These are phyloP conservation scores for Pythium volutum DNA, from an alignment of 352 stramenopile genomes.

Conservation along the genomic window DNA sequence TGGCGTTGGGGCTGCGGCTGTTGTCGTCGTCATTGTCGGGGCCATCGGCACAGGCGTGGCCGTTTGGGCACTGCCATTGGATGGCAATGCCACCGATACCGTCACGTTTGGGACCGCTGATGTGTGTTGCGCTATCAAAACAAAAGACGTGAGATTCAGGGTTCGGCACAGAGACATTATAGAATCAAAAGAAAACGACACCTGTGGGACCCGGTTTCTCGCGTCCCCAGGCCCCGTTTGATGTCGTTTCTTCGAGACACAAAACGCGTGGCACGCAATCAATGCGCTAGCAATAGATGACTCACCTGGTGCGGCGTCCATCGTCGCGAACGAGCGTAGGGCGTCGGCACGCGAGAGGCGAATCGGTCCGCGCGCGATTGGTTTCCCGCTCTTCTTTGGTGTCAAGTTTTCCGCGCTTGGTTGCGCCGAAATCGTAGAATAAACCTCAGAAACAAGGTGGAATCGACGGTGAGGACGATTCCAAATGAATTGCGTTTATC, in stretches of 20 bases:
- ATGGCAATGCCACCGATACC: not conserved
- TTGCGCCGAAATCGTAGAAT: slow-evolving; percentile 5
- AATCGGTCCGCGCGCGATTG: slow-evolving; percentile 1
- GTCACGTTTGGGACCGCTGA: not conserved
- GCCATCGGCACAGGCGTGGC: not conserved
- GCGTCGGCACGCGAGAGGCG: not conserved
- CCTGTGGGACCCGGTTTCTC: not conserved
- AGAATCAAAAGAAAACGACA: not conserved
- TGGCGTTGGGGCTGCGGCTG: not conserved
- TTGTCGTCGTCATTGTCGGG: not conserved
- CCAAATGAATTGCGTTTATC: slow-evolving; percentile 32
- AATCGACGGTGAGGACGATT: not conserved
- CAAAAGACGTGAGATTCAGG: not conserved
- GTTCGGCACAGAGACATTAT: not conserved
- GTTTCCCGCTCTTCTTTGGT: slow-evolving; percentile 18
- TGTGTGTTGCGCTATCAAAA: not conserved
- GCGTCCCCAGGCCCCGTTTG: not conserved
- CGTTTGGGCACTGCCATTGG: not conserved
- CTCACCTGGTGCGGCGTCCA: slow-evolving; percentile 23
- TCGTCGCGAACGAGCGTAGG: not conserved
- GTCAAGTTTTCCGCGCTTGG: slow-evolving; percentile 21
- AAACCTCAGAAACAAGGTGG: slow-evolving; percentile 24
- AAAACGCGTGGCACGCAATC: not conserved
- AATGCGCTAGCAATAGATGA: not conserved
- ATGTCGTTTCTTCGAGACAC: slow-evolving; percentile 2